Base-by-base conservation (phyloP, 2,329 filamentous ascomycete species). In the Diplodia seriata region DNA sequence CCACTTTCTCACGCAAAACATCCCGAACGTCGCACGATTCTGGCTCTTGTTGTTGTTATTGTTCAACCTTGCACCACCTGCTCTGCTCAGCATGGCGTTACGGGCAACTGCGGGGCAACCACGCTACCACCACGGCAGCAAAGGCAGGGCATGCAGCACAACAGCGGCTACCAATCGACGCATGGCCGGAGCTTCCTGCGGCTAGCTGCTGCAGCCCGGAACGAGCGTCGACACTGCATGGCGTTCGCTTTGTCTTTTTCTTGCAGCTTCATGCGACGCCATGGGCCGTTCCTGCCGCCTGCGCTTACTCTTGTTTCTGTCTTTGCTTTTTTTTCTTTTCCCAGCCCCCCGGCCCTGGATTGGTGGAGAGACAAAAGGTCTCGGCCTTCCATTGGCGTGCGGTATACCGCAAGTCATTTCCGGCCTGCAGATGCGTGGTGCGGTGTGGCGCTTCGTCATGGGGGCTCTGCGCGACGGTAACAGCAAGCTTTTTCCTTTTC, bases 51-150 rank as follows among this genome's bases (percentile, higher is more conserved):
- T 38, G 36, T 62, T 15, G 29, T 43, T 29, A 5, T 63, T 47
- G 59, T 63, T 63, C 59, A 51, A 63, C 59, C 59, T 63, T 51
- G n/a, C 59, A 63, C 59, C 15, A 26, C 57, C 31, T 50, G 6
- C 55, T 26, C 8, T 31, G 18, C n/a, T 38, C 56, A 49, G 38
- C 15, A 43, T 43, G 9, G 31, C 31, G 31, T 33, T 33, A 33
- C 31, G 31, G 31, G 31, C 18, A 47, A 47, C n/a, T 47, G 43
- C 43, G 43, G 43, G 43, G 43, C 43, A 47, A 47, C 43, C n/a
- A 20, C 43, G 43, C 43, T 47, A 47, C 43, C 6, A 9, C 43
- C 6, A 9, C 43, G 20, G 43, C 43, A 20, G 26, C 26, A 26
- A 26, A 26, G 26, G 26, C 26, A 26, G 26, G 26, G 26, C 26